Base-by-base conservation (phyloP, 2,329 filamentous ascomycete genomes). In the Raffaelea deltoideospora region DNA sequence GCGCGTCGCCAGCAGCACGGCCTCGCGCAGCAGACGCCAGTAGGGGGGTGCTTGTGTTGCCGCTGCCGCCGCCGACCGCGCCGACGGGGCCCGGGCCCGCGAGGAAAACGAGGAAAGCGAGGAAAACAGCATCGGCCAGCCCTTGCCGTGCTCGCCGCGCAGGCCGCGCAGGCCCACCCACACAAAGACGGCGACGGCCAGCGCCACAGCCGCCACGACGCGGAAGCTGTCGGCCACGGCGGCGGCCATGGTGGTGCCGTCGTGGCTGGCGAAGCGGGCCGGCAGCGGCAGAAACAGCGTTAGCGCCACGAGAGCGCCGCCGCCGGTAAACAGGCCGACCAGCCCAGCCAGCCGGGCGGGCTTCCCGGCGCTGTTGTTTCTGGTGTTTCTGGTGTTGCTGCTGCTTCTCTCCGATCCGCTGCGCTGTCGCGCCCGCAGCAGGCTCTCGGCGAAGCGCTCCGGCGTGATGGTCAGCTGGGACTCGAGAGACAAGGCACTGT, bases 321-420 rank as follows among this genome's bases (percentile, higher is more conserved):
- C 84, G 19, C 90, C 90, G 8, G 90, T 94, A 53, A 92, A 93
- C 40, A 94, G 64, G 5, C 90, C 90, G 5, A 98, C 90, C 35
- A 87, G 76, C 0, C 90, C 90, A 14, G 90, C 88, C 20, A 98
- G 68, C 15, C 65, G 63, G 1, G 68, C 66, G 2, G 71, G 65
- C 43, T 68, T 68, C n/a, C 58, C 57, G 14, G 47, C 46, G 24
- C 11, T 31, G 21, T 38, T 48, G n/a, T 40, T 32, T 45, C 52
- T 47, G 45, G 49, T 28, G 10, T 34, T 31, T 22, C 37, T 37
- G 10, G 38, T 37, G 4, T 39, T 43, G 11, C 35, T 39, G 11
- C 24, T 30, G 15, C 41, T 51, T 10, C 55, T 59, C 15, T 55
- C 27, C 19, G 52, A 53, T 29, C 9, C 20, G 21, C 15, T 23